phyloP scores from a whole-genome alignment of 495 filamentous ascomycete genomes.

The Talaromyces wortmannii region DNA sequence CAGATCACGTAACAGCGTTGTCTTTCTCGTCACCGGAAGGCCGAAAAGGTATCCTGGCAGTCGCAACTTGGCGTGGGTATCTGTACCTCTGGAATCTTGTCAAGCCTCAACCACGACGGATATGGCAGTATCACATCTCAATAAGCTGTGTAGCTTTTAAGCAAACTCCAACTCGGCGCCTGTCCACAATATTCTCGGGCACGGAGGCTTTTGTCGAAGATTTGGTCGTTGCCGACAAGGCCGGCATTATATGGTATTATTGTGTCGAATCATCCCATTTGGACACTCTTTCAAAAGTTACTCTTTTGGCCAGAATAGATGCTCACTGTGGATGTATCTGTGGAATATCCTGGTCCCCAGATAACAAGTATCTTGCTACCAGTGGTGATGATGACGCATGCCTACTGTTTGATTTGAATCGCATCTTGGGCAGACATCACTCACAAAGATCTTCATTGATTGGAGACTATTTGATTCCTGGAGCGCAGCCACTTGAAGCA shows the following conservation, averaged over 20 bases:
- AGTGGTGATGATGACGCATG: conserved; percentile 91
- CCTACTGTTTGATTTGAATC: conserved; percentile 65
- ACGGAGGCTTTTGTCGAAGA: conserved; percentile 53
- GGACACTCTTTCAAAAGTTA: conserved; percentile 30
- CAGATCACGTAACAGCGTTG: conserved; percentile 69
- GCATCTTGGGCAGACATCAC: neutral
- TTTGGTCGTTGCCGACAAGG: conserved; percentile 80
- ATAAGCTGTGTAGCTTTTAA: conserved; percentile 75
- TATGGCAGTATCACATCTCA: conserved; percentile 58
- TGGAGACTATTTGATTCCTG: neutral
- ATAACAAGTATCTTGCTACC: conserved; percentile 72
- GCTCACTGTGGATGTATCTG: conserved; percentile 89
- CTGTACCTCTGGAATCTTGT: conserved; percentile 54
- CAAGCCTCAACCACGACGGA: conserved; percentile 61
- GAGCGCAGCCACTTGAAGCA: neutral
- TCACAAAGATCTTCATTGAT: neutral
- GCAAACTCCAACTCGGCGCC: conserved; percentile 33
- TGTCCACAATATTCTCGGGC: conserved; percentile 28
- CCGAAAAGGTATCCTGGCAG: conserved; percentile 72
- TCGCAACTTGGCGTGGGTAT: conserved; percentile 67
- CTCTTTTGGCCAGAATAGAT: conserved; percentile 64
- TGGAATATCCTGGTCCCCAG: conserved; percentile 79
- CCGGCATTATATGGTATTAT: conserved; percentile 84
- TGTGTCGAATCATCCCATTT: conserved; percentile 72
- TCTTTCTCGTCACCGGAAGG: conserved; percentile 82